Evolutionary conservation across 106 monocot genomes (phyloP).

Genomic region (Posidonia australis): DNA sequence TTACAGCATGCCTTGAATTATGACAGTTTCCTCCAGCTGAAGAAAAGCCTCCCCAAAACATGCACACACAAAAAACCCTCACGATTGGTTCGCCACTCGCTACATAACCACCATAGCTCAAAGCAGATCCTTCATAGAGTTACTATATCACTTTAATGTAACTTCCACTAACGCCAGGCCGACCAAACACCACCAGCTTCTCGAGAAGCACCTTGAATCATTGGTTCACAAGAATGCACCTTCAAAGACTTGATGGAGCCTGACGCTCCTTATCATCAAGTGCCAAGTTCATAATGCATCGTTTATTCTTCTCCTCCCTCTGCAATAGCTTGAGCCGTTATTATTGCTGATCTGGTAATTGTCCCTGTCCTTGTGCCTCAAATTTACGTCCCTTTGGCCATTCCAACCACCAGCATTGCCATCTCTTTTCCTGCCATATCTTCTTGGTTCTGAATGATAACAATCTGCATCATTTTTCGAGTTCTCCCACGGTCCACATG

Average conservation of each 20-base stretch:
- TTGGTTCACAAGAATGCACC: no score
- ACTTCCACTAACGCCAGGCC: no score
- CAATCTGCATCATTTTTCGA: not conserved
- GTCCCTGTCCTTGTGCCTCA: no score
- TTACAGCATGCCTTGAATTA: no score
- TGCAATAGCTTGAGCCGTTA: not conserved
- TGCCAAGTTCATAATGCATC: not conserved
- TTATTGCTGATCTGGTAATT: not conserved
- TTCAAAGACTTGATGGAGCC: no score
- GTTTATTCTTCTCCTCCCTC: conserved; percentile 1
- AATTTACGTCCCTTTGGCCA: not conserved
- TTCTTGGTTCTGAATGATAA: not conserved
- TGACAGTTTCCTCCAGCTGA: no score
- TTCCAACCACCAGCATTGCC: not conserved
- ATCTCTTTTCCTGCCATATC: not conserved
- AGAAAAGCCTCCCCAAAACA: no score
- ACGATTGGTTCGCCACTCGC: no score
- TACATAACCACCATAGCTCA: no score
- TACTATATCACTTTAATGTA: not conserved
- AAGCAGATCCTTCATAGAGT: conserved; percentile 27
- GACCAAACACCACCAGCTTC: no score
- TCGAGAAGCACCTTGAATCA: no score
- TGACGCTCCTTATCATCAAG: conserved; percentile 32
- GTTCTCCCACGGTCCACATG: not conserved
- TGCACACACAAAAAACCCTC: no score